Evolutionary conservation across 1,139 yeast genomes (phyloP).

Genomic region (Blastobotrys persicus): DNA sequence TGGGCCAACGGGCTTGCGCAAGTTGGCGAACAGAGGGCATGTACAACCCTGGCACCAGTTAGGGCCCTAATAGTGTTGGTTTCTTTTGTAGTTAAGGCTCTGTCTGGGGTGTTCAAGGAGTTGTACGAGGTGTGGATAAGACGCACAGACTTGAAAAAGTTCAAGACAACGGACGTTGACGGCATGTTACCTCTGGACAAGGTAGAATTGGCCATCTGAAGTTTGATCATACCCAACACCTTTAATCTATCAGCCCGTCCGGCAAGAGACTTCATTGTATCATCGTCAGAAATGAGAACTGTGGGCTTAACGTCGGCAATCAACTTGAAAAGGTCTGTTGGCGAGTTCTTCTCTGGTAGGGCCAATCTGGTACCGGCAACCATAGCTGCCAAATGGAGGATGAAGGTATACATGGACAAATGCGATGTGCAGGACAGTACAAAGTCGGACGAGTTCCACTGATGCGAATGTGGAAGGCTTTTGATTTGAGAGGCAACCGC

Average conservation of each 20-base stretch:
- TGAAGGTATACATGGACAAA: slow-evolving; percentile 29
- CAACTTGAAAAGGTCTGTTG: slow-evolving; percentile 29
- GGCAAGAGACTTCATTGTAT: slow-evolving; percentile 29
- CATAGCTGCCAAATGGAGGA: slow-evolving; percentile 36
- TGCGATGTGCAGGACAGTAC: slow-evolving; percentile 35
- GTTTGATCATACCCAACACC: slow-evolving; percentile 21
- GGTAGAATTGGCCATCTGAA: slow-evolving; percentile 24
- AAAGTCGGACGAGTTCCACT: slow-evolving; percentile 32
- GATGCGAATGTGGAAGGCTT: slow-evolving; percentile 33
- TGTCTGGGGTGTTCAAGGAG: slow-evolving; percentile 13
- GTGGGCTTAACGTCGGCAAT: slow-evolving; percentile 26
- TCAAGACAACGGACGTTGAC: slow-evolving; percentile 21
- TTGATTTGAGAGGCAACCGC: slow-evolving; percentile 39
- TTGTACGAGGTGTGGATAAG: slow-evolving; percentile 30
- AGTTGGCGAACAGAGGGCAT: slow-evolving; percentile 33
- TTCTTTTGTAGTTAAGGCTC: slow-evolving; percentile 30
- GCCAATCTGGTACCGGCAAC: slow-evolving; percentile 31
- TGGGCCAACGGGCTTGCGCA: slow-evolving; percentile 39
- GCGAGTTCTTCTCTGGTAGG: slow-evolving; percentile 29
- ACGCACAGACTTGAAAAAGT: slow-evolving; percentile 31
- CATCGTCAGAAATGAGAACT: slow-evolving; percentile 33
- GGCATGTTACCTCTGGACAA: slow-evolving; percentile 34
- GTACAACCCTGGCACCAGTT: slow-evolving; percentile 38
- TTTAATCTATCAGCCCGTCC: slow-evolving; percentile 22
- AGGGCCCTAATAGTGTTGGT: slow-evolving; percentile 35